Evolutionary conservation across 352 stramenopile species (phyloP), one percentile per base, ranked within the genome.

Genomic region (Pythium brassicae): DNA sequence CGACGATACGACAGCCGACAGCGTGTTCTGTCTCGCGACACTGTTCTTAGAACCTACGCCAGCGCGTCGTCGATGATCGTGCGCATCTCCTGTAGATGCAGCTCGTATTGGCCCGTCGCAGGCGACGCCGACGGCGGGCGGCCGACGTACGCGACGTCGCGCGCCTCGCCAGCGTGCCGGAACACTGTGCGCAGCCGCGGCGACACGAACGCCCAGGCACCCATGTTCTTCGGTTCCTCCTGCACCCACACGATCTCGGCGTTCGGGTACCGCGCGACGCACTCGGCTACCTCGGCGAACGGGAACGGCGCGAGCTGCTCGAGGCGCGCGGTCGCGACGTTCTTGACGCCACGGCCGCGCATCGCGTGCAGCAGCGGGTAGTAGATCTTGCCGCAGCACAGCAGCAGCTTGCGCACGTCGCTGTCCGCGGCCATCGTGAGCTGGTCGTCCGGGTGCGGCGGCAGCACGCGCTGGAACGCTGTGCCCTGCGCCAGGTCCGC

Each of bases 161-260:
- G 66, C 3, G 55, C 59, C 26, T 94, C 80, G 19, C 71, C 72
- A 4, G 97, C 57, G 35, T 97, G 74, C n/a, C 85, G 70, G n/a
- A 97, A 85, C 27, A 96, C 85, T 0, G 97, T 99, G 59, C 94
- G 83, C 59, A 99, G 82, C 29, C 97, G 85, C 25, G 96, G 89
- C 19, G 84, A 76, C 8, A 97, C 78, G 58, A 97, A 98, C 12
- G 74, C 78, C 74, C 96, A 99, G 26, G 91, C 83, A 20, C 97
- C 97, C 96, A 99, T 99, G 69, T 99, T 99, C 72, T 98, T 98
- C 22, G 89, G 95, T 63, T 98, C 97, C 69, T 99, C 97, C 70
- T 99, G 97, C 15, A 94, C 85, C 92, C 94, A 99, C 25, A 99
- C 77, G 32, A 99, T 74, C 58, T 97, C 70, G 14, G 97, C 97